Conservation (phyloP, 352 stramenopile genomes). For the Globisporangium polare region DNA sequence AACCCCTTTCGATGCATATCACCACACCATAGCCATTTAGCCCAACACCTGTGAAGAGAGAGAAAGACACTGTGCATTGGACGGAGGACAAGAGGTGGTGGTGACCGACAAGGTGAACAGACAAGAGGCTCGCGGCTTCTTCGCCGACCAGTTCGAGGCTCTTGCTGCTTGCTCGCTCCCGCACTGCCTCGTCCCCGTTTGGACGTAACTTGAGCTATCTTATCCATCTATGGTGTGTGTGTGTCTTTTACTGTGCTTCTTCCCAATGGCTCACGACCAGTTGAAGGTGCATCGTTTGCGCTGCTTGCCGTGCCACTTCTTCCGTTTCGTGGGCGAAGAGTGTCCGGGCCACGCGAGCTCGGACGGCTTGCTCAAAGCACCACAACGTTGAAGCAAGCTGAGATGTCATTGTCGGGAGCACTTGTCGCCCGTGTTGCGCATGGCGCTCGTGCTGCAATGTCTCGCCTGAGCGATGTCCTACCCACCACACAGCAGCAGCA, state of each 20-base stretch:
- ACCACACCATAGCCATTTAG: not conserved
- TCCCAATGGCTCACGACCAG: too few relatives aligned
- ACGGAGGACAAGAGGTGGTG: not conserved
- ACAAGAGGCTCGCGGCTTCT: not conserved
- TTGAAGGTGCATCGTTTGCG: not conserved
- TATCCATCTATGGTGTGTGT: too few relatives aligned
- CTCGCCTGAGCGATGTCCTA: too few relatives aligned
- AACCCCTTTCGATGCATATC: not conserved
- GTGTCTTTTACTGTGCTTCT: too few relatives aligned
- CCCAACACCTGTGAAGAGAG: not conserved
- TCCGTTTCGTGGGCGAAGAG: not conserved
- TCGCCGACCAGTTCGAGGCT: not conserved
- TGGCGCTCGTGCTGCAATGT: too few relatives aligned
- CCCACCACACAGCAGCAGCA: too few relatives aligned
- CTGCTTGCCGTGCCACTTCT: not conserved
- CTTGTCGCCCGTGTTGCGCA: too few relatives aligned
- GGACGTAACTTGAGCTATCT: too few relatives aligned
- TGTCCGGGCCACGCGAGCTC: too few relatives aligned
- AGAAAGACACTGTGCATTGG: not conserved
- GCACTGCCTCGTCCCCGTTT: not conserved
- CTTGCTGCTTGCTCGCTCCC: constrained; percentile 1
- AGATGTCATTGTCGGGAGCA: too few relatives aligned
- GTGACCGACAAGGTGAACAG: not conserved
- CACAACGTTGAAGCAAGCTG: too few relatives aligned
- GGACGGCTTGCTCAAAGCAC: too few relatives aligned